Conservation (phyloP, 805 yeast species). For the Teunomyces funiuensis region DNA sequence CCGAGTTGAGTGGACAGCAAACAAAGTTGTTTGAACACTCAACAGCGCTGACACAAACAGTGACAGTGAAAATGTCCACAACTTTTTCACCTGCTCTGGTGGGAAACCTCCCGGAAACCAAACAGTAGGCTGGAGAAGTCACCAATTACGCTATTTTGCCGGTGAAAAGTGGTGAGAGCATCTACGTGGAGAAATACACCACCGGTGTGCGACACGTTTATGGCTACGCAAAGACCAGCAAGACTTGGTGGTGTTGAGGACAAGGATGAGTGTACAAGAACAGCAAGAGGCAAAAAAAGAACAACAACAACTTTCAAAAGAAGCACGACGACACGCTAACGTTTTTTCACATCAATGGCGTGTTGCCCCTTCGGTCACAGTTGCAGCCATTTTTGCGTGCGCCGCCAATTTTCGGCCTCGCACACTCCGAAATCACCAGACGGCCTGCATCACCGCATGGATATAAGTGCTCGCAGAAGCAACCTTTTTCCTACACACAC, state of each 20-base stretch:
- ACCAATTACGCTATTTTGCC: slow-evolving; percentile 34
- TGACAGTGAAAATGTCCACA: slow-evolving; percentile 18
- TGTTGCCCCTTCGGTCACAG: neutral
- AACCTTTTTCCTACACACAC: neutral
- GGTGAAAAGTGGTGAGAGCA: slow-evolving; percentile 22
- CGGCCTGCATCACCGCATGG: neutral
- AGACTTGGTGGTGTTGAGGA: neutral
- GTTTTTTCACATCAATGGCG: neutral
- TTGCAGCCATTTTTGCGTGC: slow-evolving; percentile 3
- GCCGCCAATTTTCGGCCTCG: slow-evolving; percentile 6
- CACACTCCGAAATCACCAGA: slow-evolving; percentile 7
- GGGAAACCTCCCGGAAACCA: slow-evolving; percentile 40
- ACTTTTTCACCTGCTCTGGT: slow-evolving; percentile 43
- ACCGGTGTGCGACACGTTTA: slow-evolving; percentile 29
- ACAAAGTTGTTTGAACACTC: slow-evolving; percentile 32
- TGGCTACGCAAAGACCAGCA: slow-evolving; percentile 13
- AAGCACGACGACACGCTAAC: neutral
- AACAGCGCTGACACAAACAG: slow-evolving; percentile 22
- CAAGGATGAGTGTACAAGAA: neutral
- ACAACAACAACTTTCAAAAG: neutral
- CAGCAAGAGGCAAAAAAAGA: neutral
- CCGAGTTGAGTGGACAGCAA: slow-evolving; percentile 39
- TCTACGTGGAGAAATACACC: slow-evolving; percentile 27
- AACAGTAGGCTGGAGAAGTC: slow-evolving; percentile 41
- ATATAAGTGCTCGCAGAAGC: neutral